Base-by-base conservation (phyloP, 1,139 yeast species). In the Debaryomyces sp. region DNA sequence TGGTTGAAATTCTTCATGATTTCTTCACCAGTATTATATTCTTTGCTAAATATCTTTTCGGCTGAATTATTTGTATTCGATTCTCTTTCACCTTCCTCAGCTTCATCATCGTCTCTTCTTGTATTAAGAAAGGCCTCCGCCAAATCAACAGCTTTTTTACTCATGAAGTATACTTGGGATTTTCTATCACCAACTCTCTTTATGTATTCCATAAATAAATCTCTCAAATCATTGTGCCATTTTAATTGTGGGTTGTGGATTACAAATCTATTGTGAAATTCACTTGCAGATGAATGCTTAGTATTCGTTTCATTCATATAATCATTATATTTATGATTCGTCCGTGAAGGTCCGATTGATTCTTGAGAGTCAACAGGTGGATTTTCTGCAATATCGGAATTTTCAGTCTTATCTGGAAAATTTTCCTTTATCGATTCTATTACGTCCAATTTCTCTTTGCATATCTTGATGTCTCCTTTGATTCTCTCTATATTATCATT, bases 211-310 rank as follows among this genome's bases (percentile, higher is more conserved):
- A 80, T 74, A 47, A 90, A 71, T 32, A 81, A 75, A 55, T 88
- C 82, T 46, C 96, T 74, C 10, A 86, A 74, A 6, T 71, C 64
- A 52, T 87, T 86, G 62, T 87, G 85, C 97, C 97, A 91, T 55
- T 84, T 87, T 60, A 91, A 63, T 57, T 84, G 82, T 63, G 91
- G 77, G 55, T 87, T 85, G 59, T 91, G 96, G 29, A 92, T 74
- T 52, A 87, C 84, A 61, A 88, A 92, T 46, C 95, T 73, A 61
- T 94, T 92, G 54, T 84, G 86, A 68, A 84, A 90, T 13, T 59
- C 66, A 38, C 68, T 64, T 3, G 66, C 68, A 2, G 62, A 55
- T 10, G 60, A 58, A 29, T 73, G 61, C 37, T 67, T 55, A 9
- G 63, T 60, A 3, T 72, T 63, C 6, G 68, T 67, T 35, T 61